Conservation (phyloP, 2,329 filamentous ascomycete genomes). For the Plectosphaerella sp. region DNA sequence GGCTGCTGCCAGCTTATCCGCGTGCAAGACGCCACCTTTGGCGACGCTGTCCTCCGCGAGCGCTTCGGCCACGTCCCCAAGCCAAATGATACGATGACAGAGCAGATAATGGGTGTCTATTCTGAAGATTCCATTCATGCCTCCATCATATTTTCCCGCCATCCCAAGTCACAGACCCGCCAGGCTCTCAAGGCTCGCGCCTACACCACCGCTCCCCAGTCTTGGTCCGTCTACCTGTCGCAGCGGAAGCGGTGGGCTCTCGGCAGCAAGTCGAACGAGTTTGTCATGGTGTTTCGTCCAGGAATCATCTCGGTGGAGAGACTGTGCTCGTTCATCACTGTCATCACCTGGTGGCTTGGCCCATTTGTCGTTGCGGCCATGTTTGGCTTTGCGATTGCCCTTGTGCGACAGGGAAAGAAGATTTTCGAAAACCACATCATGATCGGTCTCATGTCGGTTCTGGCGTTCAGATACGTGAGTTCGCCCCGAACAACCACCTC, state of each 20-base stretch:
- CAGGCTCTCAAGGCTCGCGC: conserved; percentile 42
- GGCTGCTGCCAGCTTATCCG: conserved; percentile 46
- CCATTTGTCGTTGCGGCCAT: conserved; percentile 38
- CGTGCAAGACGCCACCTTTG: conserved; percentile 43
- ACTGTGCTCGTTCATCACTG: conserved; percentile 38
- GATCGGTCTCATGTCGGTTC: conserved; percentile 28
- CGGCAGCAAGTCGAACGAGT: conserved; percentile 42
- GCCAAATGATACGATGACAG: conserved; percentile 41
- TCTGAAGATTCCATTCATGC: conserved; percentile 46
- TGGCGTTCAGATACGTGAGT: conserved; percentile 36
- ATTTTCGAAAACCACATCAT: conserved; percentile 29
- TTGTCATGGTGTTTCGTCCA: conserved; percentile 40
- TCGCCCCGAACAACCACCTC: background rate
- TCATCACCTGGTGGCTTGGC: conserved; percentile 40
- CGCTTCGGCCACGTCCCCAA: conserved; percentile 43
- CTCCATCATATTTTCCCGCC: conserved; percentile 40
- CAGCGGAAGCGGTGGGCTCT: conserved; percentile 45
- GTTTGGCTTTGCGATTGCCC: conserved; percentile 27
- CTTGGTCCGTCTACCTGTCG: conserved; percentile 40
- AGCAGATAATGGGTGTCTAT: conserved; percentile 43
- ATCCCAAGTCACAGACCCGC: conserved; percentile 36
- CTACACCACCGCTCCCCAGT: conserved; percentile 40
- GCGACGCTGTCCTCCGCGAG: conserved; percentile 38
- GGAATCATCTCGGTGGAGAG: conserved; percentile 37
- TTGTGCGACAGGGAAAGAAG: conserved; percentile 23